phyloP scores from a whole-genome alignment of 2,329 filamentous ascomycete species.

The Xylariales sp. region DNA sequence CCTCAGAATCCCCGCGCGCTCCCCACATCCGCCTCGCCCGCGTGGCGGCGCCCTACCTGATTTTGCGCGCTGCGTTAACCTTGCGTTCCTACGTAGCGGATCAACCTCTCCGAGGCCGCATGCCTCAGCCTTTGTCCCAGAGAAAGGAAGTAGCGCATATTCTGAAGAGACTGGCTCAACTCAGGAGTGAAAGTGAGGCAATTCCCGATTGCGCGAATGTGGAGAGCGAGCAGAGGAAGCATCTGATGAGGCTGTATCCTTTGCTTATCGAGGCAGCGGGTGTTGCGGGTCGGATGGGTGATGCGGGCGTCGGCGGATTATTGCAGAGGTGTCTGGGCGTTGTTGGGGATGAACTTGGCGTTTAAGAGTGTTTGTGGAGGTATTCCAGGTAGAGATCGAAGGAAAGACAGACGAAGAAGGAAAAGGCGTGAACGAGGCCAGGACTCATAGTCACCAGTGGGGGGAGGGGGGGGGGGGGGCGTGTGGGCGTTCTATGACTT shows the following conservation, averaged over 20 bases:
- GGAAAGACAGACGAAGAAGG: no score
- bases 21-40: slow-evolving; percentile 61
- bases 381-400: no score
- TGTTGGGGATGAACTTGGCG: slow-evolving; percentile 54
- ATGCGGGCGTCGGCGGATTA: slow-evolving; percentile 54
- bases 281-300: slow-evolving; percentile 52
- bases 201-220: slow-evolving; percentile 54
- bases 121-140: slow-evolving; percentile 82
- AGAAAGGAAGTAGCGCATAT: slow-evolving; percentile 73
- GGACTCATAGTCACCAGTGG: no score
- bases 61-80: slow-evolving; percentile 74
- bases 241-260: slow-evolving; percentile 77
- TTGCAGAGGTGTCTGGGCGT: slow-evolving; percentile 57
- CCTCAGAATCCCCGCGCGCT: slow-evolving; percentile 24
- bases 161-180: slow-evolving; percentile 58
- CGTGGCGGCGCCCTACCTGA: slow-evolving; percentile 73
- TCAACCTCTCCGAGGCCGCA: slow-evolving; percentile 80
- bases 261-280: slow-evolving; percentile 62
- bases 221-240: slow-evolving; percentile 60
- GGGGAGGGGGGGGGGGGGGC: no score
- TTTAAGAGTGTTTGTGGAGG: no score
- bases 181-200: slow-evolving; percentile 66
- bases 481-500: no score
- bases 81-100: slow-evolving; percentile 86
- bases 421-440: no score